Conservation (phyloP, 768 basidiomycete species). For the Lactarius tabidus region DNA sequence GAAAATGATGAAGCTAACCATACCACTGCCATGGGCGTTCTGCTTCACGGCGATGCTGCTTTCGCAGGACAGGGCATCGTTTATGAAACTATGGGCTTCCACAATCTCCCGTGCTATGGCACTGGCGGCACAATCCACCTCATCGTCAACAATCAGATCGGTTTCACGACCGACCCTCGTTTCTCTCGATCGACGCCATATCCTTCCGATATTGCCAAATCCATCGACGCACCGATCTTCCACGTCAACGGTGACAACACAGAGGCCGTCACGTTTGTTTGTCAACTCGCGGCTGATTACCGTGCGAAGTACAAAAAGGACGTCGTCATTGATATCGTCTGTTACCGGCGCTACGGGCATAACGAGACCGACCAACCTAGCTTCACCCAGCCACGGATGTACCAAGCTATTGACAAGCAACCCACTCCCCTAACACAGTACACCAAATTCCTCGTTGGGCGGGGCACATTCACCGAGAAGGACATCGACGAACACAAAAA, state of each 20-base stretch:
- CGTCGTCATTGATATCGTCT: conserved; percentile 97
- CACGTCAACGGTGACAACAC: conserved; percentile 99
- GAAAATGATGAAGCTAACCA: conserved; percentile 81
- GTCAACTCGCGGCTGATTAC: conserved; percentile 96
- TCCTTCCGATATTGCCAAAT: conserved; percentile 96
- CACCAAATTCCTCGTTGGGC: conserved; percentile 82
- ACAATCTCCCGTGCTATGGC: conserved; percentile 91
- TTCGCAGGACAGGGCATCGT: conserved; percentile 98
- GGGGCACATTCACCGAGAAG: conserved; percentile 91
- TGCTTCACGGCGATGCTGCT: conserved; percentile 97
- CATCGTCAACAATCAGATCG: conserved; percentile 99
- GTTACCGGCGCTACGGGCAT: conserved; percentile 98
- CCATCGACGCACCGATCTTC: conserved; percentile 98
- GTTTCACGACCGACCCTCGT: conserved; percentile 97
- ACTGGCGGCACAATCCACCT: conserved; percentile 98
- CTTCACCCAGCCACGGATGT: conserved; percentile 99
- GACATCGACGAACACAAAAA: conserved; percentile 98
- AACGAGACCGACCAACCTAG: conserved; percentile 99
- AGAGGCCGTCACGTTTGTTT: conserved; percentile 98
- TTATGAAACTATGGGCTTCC: conserved; percentile 99
- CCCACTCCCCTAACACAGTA: conserved; percentile 90
- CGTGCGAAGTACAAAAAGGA: conserved; percentile 98
- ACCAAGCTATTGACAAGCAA: conserved; percentile 92
- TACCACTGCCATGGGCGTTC: conserved; percentile 87
- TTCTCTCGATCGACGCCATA: conserved; percentile 98